phyloP scores from a whole-genome alignment of 208 protist species.

The Leishmania lainsoni region DNA sequence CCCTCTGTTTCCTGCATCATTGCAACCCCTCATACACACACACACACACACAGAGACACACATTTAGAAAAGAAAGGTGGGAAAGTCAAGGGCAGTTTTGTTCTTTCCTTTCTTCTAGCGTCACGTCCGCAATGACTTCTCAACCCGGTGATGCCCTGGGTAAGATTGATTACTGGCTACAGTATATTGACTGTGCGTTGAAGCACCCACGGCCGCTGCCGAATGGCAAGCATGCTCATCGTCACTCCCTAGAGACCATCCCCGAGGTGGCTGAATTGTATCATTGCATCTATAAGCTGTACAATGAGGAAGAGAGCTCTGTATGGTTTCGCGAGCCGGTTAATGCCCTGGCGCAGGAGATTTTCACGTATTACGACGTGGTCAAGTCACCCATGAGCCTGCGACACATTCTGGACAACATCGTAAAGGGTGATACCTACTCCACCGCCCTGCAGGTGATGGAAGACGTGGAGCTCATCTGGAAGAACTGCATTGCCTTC shows the following conservation, averaged over 20 bases:
- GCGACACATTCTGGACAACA: conserved; percentile 64
- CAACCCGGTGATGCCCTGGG: conserved; percentile 40
- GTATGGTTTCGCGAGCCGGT: conserved; percentile 80
- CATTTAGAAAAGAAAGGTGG: background rate
- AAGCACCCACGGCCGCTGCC: conserved; percentile 65
- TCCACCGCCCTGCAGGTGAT: conserved; percentile 54
- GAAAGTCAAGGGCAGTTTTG: background rate
- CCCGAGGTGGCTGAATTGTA: conserved; percentile 74
- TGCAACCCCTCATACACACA: background rate
- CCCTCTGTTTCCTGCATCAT: background rate
- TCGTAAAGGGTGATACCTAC: conserved; percentile 55
- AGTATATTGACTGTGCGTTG: conserved; percentile 71
- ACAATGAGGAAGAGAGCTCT: conserved; percentile 68
- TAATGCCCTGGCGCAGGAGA: conserved; percentile 61
- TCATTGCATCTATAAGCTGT: conserved; percentile 78
- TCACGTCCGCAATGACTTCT: conserved; percentile 26
- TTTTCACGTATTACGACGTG: conserved; percentile 76
- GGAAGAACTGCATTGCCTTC: conserved; percentile 73
- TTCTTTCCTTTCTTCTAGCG: background rate
- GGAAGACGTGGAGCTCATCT: conserved; percentile 73
- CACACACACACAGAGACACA: background rate
- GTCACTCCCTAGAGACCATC: conserved; percentile 38
- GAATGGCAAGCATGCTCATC: conserved; percentile 62
- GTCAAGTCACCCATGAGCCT: conserved; percentile 71
- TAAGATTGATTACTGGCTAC: conserved; percentile 67